phyloP scores from a whole-genome alignment of 176 grass and related monocot species.

The Coix lacrymajobi region DNA sequence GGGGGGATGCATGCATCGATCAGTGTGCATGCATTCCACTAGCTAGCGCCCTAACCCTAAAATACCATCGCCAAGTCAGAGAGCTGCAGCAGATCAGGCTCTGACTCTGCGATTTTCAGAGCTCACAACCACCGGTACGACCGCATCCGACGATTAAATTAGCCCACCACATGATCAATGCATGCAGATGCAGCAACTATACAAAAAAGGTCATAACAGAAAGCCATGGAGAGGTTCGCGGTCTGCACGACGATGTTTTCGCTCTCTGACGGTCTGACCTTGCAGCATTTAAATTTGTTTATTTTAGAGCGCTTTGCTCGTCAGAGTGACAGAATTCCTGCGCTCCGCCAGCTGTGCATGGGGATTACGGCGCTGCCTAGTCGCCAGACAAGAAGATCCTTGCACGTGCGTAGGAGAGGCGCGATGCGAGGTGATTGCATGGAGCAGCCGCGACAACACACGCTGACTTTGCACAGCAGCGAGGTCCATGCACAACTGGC shows the following conservation, averaged over 20 bases:
- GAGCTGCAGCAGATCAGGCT: not conserved
- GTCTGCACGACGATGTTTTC: not conserved
- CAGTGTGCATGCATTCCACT: not conserved
- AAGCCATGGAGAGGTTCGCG: not conserved
- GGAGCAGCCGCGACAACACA: not conserved
- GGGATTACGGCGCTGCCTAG: slow-evolving; percentile 17
- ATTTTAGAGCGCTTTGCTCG: not conserved
- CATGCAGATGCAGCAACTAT: not conserved
- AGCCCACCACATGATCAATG: slow-evolving; percentile 12
- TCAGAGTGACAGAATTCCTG: slow-evolving; percentile 8
- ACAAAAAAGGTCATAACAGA: not conserved
- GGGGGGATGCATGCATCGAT: not conserved
- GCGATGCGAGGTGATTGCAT: not conserved
- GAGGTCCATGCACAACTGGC: not conserved
- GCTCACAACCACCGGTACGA: not conserved
- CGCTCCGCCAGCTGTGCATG: not conserved
- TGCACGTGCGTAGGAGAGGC: slow-evolving; percentile 7
- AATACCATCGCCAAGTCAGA: slow-evolving; percentile 29
- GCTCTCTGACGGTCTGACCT: not conserved
- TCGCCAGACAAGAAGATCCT: slow-evolving; percentile 13
- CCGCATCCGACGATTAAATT: not conserved
- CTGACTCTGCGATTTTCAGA: slow-evolving; percentile 6
- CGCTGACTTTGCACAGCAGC: not conserved
- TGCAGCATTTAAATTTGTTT: not conserved
- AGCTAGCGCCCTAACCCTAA: not conserved